Base-by-base conservation (phyloP, 2,329 filamentous ascomycete species). In the Penicillium brevicompactum region DNA sequence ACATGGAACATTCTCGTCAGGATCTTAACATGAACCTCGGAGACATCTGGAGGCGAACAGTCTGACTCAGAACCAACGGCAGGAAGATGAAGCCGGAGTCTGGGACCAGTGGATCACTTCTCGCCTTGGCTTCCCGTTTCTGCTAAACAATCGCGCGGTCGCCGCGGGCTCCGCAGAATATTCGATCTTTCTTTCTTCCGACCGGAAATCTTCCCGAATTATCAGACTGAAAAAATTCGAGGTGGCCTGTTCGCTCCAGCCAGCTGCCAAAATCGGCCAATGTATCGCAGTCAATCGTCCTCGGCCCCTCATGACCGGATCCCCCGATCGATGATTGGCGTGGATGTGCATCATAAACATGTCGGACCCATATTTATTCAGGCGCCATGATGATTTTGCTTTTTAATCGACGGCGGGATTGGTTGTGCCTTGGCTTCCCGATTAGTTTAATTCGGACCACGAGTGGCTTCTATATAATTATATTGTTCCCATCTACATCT, bases 81-180 rank as follows among this genome's bases (percentile, higher is more conserved):
- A 27, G 24, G 24, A 27, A 27, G 24, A 27, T 27, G 24, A 27
- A 27, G 24, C 24, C 34, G n/a, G 34, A 37, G 34, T 37, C 34
- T 37, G 38, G 38, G 21, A 41, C 37, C 34, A 14, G 32, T 49
- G 43, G 44, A 44, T 38, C 27, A 42, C 32, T 49, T 56, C 57
- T 63, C 58, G 45, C 56, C 64, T 66, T 64, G 63, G 62, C 63
- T 67, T 55, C 64, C 64, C 21, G 21, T 59, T 63, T 65, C 22
- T 51, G 51, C 43, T 7, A 56, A 55, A 48, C 34, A 42, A 41
- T 22, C 58, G 53, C 51, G 51, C 57, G 56, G 52, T 48, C 32
- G 37, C 59, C 59, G 57, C 60, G 57, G 55, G 32, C 4, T 14
- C 50, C 60, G 55, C 51, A 41, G 18, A 32, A n/a, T 40, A 21